phyloP scores from a whole-genome alignment of 345 rosid genomes.

The Eucalyptus marginata region DNA sequence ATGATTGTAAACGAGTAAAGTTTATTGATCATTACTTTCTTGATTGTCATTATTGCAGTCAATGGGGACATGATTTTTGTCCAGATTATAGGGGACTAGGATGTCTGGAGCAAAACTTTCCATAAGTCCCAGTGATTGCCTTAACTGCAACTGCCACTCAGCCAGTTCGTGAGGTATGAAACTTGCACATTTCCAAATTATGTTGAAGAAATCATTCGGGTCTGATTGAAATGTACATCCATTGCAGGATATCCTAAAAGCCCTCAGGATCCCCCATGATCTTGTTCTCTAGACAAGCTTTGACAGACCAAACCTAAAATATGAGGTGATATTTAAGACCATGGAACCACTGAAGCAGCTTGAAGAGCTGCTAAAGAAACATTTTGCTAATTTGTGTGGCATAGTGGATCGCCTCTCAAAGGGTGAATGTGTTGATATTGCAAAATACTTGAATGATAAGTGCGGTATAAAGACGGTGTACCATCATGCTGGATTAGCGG shows the following conservation, averaged over 20 bases:
- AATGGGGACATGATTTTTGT: slow-evolving; percentile 96
- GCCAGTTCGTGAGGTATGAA: slow-evolving; percentile 57
- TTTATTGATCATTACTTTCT: background rate
- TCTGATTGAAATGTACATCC: background rate
- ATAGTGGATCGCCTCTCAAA: slow-evolving; percentile 84
- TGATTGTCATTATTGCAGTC: slow-evolving; percentile 30
- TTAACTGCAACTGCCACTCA: slow-evolving; percentile 86
- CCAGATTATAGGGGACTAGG: slow-evolving; percentile 83
- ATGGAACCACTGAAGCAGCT: slow-evolving; percentile 80
- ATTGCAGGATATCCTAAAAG: slow-evolving; percentile 67
- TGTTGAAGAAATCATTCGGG: background rate
- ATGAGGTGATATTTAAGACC: slow-evolving; percentile 68
- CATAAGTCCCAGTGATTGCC: slow-evolving; percentile 63
- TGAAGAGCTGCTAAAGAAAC: slow-evolving; percentile 52
- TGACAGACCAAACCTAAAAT: slow-evolving; percentile 85
- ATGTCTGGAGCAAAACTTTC: slow-evolving; percentile 73
- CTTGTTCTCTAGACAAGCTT: slow-evolving; percentile 80
- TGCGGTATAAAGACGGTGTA: slow-evolving; percentile 62
- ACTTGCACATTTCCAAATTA: background rate
- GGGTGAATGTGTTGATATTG: slow-evolving; percentile 71
- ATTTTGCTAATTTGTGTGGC: slow-evolving; percentile 67
- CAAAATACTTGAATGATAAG: slow-evolving; percentile 61
- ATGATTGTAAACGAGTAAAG: background rate
- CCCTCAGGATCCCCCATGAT: slow-evolving; percentile 69
- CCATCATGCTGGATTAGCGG: slow-evolving; percentile 77